Conservation (phyloP, 2,329 filamentous ascomycete genomes). For the Penicillium sp. region DNA sequence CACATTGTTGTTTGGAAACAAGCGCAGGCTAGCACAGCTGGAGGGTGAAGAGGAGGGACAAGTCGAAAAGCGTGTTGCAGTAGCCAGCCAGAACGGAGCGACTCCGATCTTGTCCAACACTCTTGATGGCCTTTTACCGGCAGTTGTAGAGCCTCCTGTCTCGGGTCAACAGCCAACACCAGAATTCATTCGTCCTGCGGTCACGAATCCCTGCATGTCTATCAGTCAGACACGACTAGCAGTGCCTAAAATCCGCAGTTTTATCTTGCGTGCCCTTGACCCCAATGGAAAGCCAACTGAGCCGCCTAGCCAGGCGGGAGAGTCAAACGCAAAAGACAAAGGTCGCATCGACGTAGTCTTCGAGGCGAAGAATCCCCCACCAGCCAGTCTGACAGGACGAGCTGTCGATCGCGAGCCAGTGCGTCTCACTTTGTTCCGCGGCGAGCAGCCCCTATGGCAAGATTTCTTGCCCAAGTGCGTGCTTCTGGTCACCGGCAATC, state of each 20-base stretch:
- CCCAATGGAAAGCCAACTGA: slow-evolving; percentile 40
- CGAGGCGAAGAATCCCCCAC: slow-evolving; percentile 77
- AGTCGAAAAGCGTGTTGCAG: slow-evolving; percentile 54
- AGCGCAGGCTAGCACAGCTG: slow-evolving; percentile 68
- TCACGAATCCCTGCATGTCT: slow-evolving; percentile 73
- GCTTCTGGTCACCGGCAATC: slow-evolving; percentile 84
- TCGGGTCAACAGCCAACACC: slow-evolving; percentile 64
- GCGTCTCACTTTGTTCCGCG: slow-evolving; percentile 72
- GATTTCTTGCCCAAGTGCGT: slow-evolving; percentile 84
- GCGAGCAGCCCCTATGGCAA: slow-evolving; percentile 80
- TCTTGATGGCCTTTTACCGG: slow-evolving; percentile 70
- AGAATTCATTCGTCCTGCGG: slow-evolving; percentile 79
- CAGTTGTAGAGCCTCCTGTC: slow-evolving; percentile 55
- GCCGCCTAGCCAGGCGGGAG: slow-evolving; percentile 28
- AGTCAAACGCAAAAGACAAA: slow-evolving; percentile 44
- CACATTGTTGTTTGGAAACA: slow-evolving; percentile 83
- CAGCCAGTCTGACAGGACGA: slow-evolving; percentile 54
- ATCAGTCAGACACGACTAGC: slow-evolving; percentile 80
- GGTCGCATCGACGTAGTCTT: slow-evolving; percentile 67
- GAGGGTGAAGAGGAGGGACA: slow-evolving; percentile 69
- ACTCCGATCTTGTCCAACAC: slow-evolving; percentile 70
- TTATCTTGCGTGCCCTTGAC: slow-evolving; percentile 78
- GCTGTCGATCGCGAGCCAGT: slow-evolving; percentile 70
- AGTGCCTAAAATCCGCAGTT: slow-evolving; percentile 75
- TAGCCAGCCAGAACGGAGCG: slow-evolving; percentile 59